Percentiles rank a stretch among this genome's conserved stretches.
Evolutionary conservation across 495 filamentous ascomycete genomes (phyloP).

Genomic region (Penicillium cataractarum): DNA sequence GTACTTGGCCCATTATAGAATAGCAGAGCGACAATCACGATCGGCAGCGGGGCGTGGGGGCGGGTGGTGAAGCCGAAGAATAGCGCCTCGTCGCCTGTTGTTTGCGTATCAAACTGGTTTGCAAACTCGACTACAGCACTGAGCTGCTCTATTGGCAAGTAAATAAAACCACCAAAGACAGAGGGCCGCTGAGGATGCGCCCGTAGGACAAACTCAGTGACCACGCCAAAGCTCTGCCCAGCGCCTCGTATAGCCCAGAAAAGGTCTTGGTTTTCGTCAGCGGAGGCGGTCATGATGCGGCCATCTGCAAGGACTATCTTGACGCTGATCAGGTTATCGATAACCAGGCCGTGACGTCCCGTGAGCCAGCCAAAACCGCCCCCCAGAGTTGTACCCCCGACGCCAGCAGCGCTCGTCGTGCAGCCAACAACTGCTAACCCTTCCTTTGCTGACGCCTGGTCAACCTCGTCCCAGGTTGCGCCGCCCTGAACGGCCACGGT

Average conservation of each 20-base stretch:
- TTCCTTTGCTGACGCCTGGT: conserved; percentile 43
- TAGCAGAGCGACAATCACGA: conserved; percentile 31
- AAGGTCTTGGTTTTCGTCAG: conserved; percentile 35
- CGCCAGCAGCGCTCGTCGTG: conserved; percentile 34
- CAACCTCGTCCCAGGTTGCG: conserved; percentile 53
- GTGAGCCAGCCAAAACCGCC: conserved; percentile 55
- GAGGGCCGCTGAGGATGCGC: conserved; percentile 33
- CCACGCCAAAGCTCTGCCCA: conserved; percentile 45
- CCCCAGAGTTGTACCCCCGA: conserved; percentile 51
- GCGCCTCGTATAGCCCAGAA: conserved; percentile 51
- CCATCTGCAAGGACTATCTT: conserved; percentile 54
- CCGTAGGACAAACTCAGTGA: conserved; percentile 42
- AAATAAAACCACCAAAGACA: conserved; percentile 47
- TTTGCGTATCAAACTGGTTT: conserved; percentile 37
- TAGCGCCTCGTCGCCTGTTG: conserved; percentile 24
- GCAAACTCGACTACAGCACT: conserved; percentile 37
- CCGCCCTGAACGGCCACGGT: conserved; percentile 53
- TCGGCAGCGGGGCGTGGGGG: conserved; percentile 24
- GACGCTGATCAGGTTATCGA: conserved; percentile 51
- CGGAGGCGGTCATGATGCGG: conserved; percentile 32
- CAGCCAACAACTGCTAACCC: conserved; percentile 55
- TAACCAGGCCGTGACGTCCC: conserved; percentile 45
- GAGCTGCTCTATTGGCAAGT: conserved; percentile 35
- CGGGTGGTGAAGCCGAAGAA: conserved; percentile 37
- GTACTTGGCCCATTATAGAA: conserved; percentile 50